Conservation (phyloP, 768 basidiomycete genomes). For the Russula foetens region DNA sequence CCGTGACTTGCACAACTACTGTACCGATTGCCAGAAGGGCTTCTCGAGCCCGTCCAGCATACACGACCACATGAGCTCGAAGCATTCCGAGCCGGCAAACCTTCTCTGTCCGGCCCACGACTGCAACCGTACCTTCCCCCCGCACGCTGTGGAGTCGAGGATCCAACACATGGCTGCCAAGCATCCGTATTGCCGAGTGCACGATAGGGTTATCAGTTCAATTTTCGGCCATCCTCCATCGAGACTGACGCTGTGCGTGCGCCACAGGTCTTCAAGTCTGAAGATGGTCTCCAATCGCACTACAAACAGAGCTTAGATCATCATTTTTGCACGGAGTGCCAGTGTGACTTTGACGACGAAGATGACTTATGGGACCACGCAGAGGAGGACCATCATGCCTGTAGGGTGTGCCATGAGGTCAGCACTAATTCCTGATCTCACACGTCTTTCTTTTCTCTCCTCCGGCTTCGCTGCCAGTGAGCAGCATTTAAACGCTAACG, state of each 20-base stretch:
- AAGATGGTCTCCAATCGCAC: background rate
- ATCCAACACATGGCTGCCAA: background rate
- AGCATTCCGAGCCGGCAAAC: conserved; percentile 36
- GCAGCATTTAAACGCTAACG: too few species aligned
- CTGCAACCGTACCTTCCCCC: conserved; percentile 43
- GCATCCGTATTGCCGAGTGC: background rate
- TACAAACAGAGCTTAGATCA: background rate
- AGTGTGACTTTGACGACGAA: background rate
- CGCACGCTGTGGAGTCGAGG: conserved; percentile 29
- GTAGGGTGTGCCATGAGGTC: background rate
- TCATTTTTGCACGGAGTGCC: background rate
- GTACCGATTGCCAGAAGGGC: conserved; percentile 34
- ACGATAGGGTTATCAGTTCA: background rate
- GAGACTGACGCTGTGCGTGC: too few species aligned
- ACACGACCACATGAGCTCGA: conserved; percentile 44
- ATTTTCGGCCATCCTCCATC: too few species aligned
- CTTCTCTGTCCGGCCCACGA: conserved; percentile 32
- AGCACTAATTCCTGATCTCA: too few species aligned
- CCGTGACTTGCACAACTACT: conserved; percentile 30
- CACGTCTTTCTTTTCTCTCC: too few species aligned
- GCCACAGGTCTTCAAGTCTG: background rate
- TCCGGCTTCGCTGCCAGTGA: too few species aligned
- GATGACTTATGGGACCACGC: conserved; percentile 2
- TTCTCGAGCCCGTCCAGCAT: conserved; percentile 39
- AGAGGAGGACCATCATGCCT: conserved; percentile 1